These are phyloP conservation scores for Tagetes erecta DNA, from an alignment of 129 eudicot genomes.

Conservation along the genomic window DNA sequence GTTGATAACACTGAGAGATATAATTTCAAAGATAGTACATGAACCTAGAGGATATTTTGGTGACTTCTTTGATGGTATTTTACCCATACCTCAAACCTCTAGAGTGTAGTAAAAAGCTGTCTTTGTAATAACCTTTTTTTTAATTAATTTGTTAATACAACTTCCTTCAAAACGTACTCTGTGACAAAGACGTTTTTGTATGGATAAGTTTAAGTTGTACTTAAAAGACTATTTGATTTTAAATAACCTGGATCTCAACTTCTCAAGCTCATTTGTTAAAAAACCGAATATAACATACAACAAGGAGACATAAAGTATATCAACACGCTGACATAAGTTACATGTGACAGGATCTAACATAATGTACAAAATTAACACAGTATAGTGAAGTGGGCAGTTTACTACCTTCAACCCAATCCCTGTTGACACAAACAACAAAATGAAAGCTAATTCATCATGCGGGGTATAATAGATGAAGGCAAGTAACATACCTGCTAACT, in stretches of 20 bases:
- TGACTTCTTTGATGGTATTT: constrained; percentile 87
- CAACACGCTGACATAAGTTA: constrained; percentile 31
- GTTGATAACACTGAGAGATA: constrained; percentile 87
- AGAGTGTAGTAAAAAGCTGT: constrained; percentile 49
- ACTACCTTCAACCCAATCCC: constrained; percentile 41
- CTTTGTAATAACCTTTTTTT: constrained; percentile 3
- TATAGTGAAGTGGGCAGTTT: not conserved
- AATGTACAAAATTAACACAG: constrained; percentile 62
- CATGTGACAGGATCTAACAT: constrained; percentile 45
- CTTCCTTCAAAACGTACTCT: not conserved
- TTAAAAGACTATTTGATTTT: not conserved
- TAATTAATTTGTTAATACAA: not conserved
- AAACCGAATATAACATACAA: constrained; percentile 7
- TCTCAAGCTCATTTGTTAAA: constrained; percentile 4
- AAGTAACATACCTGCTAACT: constrained; percentile 46
- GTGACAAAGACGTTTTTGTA: constrained; percentile 18
- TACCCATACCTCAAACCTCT: constrained; percentile 79
- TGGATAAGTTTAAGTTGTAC: constrained; percentile 21
- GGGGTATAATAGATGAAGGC: constrained; percentile 31
- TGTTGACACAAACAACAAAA: constrained; percentile 39
- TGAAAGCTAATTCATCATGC: constrained; percentile 16
- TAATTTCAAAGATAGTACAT: constrained; percentile 85
- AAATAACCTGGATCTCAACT: constrained; percentile 13
- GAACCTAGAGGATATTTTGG: constrained; percentile 97
- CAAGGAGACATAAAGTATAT: constrained; percentile 24